These are phyloP conservation scores for Phytopythium helicoides DNA, from an alignment of 352 stramenopile species.

Conservation along the genomic window DNA sequence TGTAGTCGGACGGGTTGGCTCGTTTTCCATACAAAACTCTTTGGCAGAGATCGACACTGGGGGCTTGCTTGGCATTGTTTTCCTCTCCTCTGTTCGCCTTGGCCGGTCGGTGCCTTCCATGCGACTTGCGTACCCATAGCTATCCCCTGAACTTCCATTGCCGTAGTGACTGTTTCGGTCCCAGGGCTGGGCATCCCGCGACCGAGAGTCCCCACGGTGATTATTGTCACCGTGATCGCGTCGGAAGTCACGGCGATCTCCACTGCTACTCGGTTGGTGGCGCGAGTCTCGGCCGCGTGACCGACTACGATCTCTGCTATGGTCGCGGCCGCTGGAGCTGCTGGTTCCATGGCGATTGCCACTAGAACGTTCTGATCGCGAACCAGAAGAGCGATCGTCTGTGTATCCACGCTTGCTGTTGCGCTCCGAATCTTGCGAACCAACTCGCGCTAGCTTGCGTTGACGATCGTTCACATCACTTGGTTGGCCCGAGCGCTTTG, in stretches of 20 bases:
- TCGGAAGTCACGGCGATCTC: background rate
- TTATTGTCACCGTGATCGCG: background rate
- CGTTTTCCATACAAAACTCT: slow-evolving; percentile 52
- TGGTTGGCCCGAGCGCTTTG: background rate
- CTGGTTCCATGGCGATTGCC: background rate
- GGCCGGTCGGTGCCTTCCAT: slow-evolving; percentile 3
- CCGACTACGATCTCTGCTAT: slow-evolving; percentile 5
- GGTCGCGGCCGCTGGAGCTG: no score
- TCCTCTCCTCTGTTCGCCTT: slow-evolving; percentile 8
- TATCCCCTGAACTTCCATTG: slow-evolving; percentile 9
- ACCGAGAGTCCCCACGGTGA: background rate
- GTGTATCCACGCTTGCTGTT: background rate
- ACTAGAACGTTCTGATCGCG: background rate
- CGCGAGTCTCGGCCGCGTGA: slow-evolving; percentile 1
- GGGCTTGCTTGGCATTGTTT: slow-evolving; percentile 4
- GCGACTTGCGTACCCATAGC: slow-evolving; percentile 1
- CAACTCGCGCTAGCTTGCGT: slow-evolving; percentile 1
- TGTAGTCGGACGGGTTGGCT: slow-evolving; percentile 15
- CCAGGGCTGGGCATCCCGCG: slow-evolving; percentile 12
- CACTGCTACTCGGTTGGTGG: background rate
- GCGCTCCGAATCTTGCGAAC: background rate
- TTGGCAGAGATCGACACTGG: slow-evolving; percentile 50
- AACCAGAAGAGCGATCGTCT: background rate
- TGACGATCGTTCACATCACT: background rate
- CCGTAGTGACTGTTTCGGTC: slow-evolving; percentile 9